Conservation (phyloP, 208 protist genomes). For the Crithidia expoeki region DNA sequence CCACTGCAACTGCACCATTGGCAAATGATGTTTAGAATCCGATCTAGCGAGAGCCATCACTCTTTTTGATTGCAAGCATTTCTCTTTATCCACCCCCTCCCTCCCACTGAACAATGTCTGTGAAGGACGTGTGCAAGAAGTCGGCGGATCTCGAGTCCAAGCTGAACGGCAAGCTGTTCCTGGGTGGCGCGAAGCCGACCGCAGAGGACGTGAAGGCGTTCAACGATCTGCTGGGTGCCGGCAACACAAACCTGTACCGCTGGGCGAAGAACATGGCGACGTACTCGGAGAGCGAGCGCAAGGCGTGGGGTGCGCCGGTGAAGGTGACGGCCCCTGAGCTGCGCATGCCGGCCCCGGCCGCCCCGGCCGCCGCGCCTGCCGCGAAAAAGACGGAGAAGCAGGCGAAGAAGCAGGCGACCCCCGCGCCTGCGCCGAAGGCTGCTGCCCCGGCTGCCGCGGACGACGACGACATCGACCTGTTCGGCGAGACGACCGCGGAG, state of each 20-base stretch:
- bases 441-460: conserved; percentile 14
- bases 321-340: conserved; percentile 50
- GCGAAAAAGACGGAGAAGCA: conserved; percentile 20
- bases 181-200: conserved; percentile 68
- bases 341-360: conserved; percentile 17
- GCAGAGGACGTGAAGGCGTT: conserved; percentile 75
- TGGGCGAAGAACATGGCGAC: conserved; percentile 82
- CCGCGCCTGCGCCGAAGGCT: conserved; percentile 16
- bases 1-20: too few relatives aligned
- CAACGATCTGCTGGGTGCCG: conserved; percentile 68
- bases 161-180: conserved; percentile 66
- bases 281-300: conserved; percentile 58
- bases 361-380: conserved; percentile 19
- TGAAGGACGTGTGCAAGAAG: conserved; percentile 65
- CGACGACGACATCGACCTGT: conserved; percentile 35
- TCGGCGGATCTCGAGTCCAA: conserved; percentile 53
- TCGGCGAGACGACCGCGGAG: conserved; percentile 47
- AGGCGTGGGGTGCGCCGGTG: conserved; percentile 56
- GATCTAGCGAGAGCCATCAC: neutral
- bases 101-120: conserved; percentile 37
- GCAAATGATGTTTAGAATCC: too few relatives aligned
- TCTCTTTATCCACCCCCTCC: conserved; percentile 16
- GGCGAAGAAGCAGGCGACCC: conserved; percentile 22
- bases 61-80: neutral
- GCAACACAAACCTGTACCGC: conserved; percentile 57